A percentile compares a stretch with the other conserved stretches of the same genome.
Evolutionary conservation across 1,139 yeast species (phyloP).

Genomic region (Geotrichum histeridarum): DNA sequence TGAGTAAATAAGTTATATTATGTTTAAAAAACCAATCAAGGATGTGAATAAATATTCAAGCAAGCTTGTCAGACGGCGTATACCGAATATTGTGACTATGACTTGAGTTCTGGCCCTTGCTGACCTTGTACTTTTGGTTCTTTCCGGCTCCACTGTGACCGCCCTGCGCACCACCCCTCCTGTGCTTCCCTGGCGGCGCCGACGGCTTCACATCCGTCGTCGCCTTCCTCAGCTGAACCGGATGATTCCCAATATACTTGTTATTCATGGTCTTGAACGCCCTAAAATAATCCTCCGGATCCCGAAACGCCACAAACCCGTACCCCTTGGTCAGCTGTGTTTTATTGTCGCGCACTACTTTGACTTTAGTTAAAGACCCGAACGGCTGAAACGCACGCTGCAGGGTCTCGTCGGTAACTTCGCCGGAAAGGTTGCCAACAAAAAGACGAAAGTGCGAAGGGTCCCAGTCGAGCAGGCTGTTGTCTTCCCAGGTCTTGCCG

Average conservation of each 20-base stretch:
- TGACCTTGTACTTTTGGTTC: background rate
- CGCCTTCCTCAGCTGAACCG: slow-evolving; percentile 65
- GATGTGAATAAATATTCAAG: background rate
- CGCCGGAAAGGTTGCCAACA: slow-evolving; percentile 69
- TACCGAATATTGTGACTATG: background rate
- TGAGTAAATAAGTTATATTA: background rate
- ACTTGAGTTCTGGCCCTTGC: background rate
- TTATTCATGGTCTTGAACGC: slow-evolving; percentile 76
- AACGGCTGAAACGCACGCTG: slow-evolving; percentile 49
- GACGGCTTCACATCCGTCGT: slow-evolving; percentile 42
- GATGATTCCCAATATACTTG: slow-evolving; percentile 69
- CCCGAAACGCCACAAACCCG: slow-evolving; percentile 64
- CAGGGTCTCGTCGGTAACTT: slow-evolving; percentile 56
- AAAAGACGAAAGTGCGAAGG: slow-evolving; percentile 66
- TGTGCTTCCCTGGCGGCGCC: background rate
- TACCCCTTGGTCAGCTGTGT: slow-evolving; percentile 52
- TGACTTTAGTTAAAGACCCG: slow-evolving; percentile 49
- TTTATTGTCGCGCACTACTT: slow-evolving; percentile 38
- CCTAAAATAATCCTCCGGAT: slow-evolving; percentile 55
- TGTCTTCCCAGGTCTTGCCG: slow-evolving; percentile 48
- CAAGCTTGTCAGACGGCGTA: slow-evolving; percentile 2
- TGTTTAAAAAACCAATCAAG: too few species aligned
- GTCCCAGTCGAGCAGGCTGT: slow-evolving; percentile 52
- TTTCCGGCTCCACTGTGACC: background rate
- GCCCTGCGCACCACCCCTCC: background rate